These are phyloP conservation scores for Styphnolobium japonicum DNA, from an alignment of 306 rosid genomes.

Conservation along the genomic window DNA sequence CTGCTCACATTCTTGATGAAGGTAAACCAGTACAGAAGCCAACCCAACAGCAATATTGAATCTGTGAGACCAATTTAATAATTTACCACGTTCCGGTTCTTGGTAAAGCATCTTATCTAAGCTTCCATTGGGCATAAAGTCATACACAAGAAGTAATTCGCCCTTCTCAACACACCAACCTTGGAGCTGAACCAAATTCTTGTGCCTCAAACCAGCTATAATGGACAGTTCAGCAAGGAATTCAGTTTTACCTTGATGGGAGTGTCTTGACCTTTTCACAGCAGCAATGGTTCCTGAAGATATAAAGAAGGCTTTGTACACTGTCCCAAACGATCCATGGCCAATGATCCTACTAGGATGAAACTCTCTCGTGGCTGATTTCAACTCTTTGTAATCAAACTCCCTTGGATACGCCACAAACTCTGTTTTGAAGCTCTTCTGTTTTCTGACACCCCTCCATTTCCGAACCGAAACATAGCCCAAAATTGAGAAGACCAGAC, in stretches of 20 bases:
- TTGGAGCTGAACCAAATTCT: constrained; percentile 74
- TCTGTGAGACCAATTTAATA: constrained; percentile 59
- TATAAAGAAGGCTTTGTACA: constrained; percentile 64
- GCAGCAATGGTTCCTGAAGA: constrained; percentile 50
- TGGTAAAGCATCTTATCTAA: constrained; percentile 53
- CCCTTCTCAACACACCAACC: constrained; percentile 88
- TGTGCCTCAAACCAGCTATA: constrained; percentile 78
- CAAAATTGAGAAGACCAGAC: constrained; percentile 38
- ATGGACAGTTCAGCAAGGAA: constrained; percentile 32
- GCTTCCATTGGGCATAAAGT: constrained; percentile 67
- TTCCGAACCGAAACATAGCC: constrained; percentile 47
- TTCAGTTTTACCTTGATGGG: constrained; percentile 30
- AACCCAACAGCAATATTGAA: constrained; percentile 63
- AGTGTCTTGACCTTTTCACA: constrained; percentile 35
- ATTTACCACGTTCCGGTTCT: constrained; percentile 28
- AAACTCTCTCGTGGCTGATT: constrained; percentile 64
- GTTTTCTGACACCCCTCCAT: constrained; percentile 36
- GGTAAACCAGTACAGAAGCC: constrained; percentile 69
- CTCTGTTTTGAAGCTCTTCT: constrained; percentile 45
- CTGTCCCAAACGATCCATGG: constrained; percentile 84
- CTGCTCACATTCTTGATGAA: constrained; percentile 81
- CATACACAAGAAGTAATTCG: constrained; percentile 76
- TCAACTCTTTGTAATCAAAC: constrained; percentile 64
- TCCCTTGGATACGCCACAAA: constrained; percentile 63
- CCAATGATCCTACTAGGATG: constrained; percentile 70